phyloP scores from a whole-genome alignment of 2,329 filamentous ascomycete genomes.

The Orbilia quercus region DNA sequence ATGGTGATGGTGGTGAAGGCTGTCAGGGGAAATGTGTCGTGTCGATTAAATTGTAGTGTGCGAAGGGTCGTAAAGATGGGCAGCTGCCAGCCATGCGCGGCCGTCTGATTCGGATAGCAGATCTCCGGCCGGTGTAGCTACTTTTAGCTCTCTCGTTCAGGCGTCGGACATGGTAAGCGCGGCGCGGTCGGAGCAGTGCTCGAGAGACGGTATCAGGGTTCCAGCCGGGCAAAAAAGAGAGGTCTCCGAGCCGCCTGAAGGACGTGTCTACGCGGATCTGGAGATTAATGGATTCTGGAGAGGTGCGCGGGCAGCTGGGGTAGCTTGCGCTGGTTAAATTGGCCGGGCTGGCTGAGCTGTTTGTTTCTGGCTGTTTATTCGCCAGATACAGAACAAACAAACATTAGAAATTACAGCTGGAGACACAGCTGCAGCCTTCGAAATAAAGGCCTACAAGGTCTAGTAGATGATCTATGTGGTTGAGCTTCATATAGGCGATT shows the following conservation, averaged over 20 bases:
- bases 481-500: too few relatives aligned
- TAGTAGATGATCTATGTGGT: too few relatives aligned
- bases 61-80: not conserved
- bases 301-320: conserved; percentile 16
- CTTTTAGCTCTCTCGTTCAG: not conserved
- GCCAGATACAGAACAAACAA: too few relatives aligned
- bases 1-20: not conserved
- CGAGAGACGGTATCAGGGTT: not conserved
- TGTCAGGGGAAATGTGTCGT: not conserved
- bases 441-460: too few relatives aligned
- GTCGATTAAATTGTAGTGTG: conserved; percentile 3
- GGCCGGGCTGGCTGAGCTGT: conserved; percentile 23
- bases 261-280: conserved; percentile 31
- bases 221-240: not conserved
- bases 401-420: too few relatives aligned
- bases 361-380: conserved; percentile 10
- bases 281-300: not conserved
- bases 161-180: conserved; percentile 2
- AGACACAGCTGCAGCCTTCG: not conserved
- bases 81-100: not conserved
- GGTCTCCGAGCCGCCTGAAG: not conserved
- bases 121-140: conserved; percentile 10
- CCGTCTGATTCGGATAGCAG: not conserved
- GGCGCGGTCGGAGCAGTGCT: not conserved
- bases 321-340: conserved; percentile 22